Conservation (phyloP, 176 grass and related monocot species). For the Pontederia paniculata region DNA sequence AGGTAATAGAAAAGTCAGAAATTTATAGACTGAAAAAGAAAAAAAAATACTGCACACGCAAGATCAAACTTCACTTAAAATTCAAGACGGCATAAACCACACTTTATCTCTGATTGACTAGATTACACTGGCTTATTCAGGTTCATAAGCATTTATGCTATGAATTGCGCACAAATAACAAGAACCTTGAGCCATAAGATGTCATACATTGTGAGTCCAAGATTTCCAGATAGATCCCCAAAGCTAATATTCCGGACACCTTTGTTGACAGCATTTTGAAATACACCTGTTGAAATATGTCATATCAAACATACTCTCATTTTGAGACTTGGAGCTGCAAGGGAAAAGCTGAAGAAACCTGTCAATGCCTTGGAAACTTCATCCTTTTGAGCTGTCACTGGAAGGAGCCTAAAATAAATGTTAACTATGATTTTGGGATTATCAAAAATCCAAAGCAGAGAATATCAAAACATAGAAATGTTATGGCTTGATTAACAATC, state of each 20-base stretch:
- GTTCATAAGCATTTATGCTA: too few species aligned
- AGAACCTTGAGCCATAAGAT: slow-evolving; percentile 16
- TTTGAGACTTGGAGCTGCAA: slow-evolving; percentile 10
- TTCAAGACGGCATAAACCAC: too few species aligned
- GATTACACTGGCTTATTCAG: too few species aligned
- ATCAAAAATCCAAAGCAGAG: background rate
- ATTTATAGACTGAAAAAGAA: too few species aligned
- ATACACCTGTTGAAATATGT: slow-evolving; percentile 58
- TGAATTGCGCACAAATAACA: background rate
- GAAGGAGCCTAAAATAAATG: slow-evolving; percentile 64
- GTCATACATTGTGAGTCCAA: slow-evolving; percentile 82
- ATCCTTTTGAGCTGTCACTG: slow-evolving; percentile 80
- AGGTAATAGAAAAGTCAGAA: too few species aligned
- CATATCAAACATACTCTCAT: background rate
- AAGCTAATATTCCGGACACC: slow-evolving; percentile 96
- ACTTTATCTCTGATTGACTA: too few species aligned
- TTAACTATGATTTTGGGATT: background rate
- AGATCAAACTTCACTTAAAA: too few species aligned
- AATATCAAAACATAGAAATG: background rate
- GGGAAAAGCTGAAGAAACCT: slow-evolving; percentile 34
- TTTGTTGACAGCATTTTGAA: slow-evolving; percentile 94
- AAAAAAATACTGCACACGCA: too few species aligned
- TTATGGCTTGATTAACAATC: too few species aligned
- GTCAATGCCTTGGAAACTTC: slow-evolving; percentile 96
- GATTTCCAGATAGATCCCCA: slow-evolving; percentile 91